Evolutionary conservation across 345 rosid species (phyloP).

Genomic region (Bruguiera gymnorhiza): DNA sequence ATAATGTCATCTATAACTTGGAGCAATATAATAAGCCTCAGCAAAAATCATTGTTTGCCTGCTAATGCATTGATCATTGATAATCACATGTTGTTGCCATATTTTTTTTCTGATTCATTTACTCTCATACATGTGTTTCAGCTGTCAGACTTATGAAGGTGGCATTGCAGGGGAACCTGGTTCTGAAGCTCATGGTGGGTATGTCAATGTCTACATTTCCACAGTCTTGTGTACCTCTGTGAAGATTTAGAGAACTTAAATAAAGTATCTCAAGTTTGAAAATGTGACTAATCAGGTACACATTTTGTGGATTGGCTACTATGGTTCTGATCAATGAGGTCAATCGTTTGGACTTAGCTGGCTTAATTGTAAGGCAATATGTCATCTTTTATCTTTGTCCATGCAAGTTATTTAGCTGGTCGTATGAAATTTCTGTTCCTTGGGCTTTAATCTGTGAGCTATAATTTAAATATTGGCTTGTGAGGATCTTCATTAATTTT

Average conservation of each 20-base stretch:
- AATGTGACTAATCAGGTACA: conserved; percentile 53
- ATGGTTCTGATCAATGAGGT: conserved; percentile 83
- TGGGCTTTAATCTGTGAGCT: conserved; percentile 14
- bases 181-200: conserved; percentile 99
- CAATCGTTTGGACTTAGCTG: conserved; percentile 59
- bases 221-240: not conserved
- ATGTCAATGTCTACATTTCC: conserved; percentile 33
- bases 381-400: conserved; percentile 7
- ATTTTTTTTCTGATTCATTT: not conserved
- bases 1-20: too few species aligned
- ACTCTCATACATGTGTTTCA: conserved; percentile 29
- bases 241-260: too few species aligned
- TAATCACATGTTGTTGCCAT: too few species aligned
- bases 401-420: conserved; percentile 7
- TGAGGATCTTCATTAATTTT: conserved; percentile 1
- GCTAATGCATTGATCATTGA: too few species aligned
- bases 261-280: conserved; percentile 15
- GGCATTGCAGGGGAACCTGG: conserved; percentile 98
- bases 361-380: conserved; percentile 57
- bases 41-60: too few species aligned
- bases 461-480: not conserved
- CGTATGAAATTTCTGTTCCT: conserved; percentile 2
- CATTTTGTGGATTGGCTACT: conserved; percentile 92
- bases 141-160: conserved; percentile 99
- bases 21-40: too few species aligned